Percentiles rank a stretch among this genome's conserved stretches.
phyloP scores from a whole-genome alignment of 75 land plant species.

The Larix kaempferi region DNA sequence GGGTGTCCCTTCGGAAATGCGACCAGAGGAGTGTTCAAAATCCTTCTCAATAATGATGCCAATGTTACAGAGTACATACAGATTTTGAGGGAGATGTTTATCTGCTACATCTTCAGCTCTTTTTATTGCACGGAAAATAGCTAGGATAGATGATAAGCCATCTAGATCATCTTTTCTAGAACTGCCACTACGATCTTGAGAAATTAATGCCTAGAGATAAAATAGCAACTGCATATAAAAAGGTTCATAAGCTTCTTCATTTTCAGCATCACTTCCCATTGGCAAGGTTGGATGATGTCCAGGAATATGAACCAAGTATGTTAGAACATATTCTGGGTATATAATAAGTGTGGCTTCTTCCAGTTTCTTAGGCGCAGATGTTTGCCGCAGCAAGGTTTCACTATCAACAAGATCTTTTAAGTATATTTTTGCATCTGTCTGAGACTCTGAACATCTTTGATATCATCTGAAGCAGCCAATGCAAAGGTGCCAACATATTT shows the following conservation, averaged over 20 bases:
- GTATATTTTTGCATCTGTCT: conserved; percentile 39
- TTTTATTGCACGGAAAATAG: conserved; percentile 74
- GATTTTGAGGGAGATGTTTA: conserved; percentile 41
- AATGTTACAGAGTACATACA: conserved; percentile 57
- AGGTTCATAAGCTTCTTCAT: conserved; percentile 42
- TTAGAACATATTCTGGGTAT: conserved; percentile 75
- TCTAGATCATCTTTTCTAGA: conserved; percentile 27
- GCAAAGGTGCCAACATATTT: conserved; percentile 86
- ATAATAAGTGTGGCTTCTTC: conserved; percentile 29
- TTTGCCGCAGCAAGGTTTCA: conserved; percentile 37
- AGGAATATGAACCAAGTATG: conserved; percentile 72
- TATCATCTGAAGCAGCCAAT: conserved; percentile 43
- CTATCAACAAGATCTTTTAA: conserved; percentile 53
- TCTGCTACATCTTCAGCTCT: conserved; percentile 78
- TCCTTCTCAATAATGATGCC: conserved; percentile 35
- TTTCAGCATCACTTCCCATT: conserved; percentile 30
- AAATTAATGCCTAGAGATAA: conserved; percentile 40
- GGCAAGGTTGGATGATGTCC: conserved; percentile 76
- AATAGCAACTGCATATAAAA: conserved; percentile 64
- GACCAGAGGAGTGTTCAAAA: conserved; percentile 19
- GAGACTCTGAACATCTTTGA: conserved; percentile 29
- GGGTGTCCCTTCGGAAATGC: conserved; percentile 39
- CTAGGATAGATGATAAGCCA: conserved; percentile 30
- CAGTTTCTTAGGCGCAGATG: conserved; percentile 10
- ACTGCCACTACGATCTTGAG: conserved; percentile 17